Conservation (phyloP, 73 alveolate species). For the Diophrys appendiculata region DNA sequence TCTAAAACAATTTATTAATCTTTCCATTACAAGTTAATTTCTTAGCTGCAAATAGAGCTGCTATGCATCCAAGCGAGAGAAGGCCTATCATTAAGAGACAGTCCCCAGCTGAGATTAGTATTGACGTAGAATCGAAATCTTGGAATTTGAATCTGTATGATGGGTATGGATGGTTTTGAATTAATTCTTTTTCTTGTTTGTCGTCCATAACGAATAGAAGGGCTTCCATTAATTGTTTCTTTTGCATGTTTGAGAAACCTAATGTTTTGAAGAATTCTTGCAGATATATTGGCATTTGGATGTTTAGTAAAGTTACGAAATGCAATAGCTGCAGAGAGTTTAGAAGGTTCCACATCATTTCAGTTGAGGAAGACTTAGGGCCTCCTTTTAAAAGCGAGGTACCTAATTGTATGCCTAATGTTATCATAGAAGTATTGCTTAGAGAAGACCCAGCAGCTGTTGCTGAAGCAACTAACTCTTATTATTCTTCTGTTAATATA, state of each 20-base stretch:
- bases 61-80: background rate
- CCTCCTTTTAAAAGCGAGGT: background rate
- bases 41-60: background rate
- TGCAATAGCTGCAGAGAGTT: conserved; percentile 10
- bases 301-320: conserved; percentile 1
- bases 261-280: background rate
- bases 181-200: background rate
- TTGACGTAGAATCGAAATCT: background rate
- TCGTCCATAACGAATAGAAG: background rate
- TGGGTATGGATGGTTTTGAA: background rate
- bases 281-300: conserved; percentile 1
- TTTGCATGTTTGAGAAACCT: conserved; percentile 10
- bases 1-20: background rate
- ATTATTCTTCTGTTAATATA: background rate
- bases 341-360: conserved; percentile 30
- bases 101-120: background rate
- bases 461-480: background rate
- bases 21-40: background rate
- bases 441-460: background rate
- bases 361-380: conserved; percentile 11
- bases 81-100: background rate
- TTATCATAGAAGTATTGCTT: background rate
- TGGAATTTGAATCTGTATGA: background rate
- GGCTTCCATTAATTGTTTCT: background rate
- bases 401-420: background rate